These are phyloP conservation scores for Bremia lactucae DNA, from an alignment of 352 stramenopile genomes.

Conservation along the genomic window DNA sequence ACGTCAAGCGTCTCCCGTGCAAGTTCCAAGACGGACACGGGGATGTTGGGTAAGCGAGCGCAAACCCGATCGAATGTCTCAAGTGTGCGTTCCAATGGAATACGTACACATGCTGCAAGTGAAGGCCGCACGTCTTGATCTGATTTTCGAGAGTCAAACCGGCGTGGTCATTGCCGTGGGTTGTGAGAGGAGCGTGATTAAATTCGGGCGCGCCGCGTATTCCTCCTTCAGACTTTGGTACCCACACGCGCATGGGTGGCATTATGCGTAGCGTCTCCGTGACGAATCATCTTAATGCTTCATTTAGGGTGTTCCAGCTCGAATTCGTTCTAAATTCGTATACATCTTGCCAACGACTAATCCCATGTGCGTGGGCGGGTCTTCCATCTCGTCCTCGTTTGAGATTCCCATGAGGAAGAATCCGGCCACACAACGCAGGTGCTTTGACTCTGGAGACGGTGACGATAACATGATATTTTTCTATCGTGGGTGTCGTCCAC, in stretches of 20 bases:
- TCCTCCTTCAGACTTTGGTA: slow-evolving; percentile 33
- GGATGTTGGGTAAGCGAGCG: slow-evolving; percentile 14
- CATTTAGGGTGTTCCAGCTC: slow-evolving; percentile 8
- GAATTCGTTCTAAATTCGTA: slow-evolving; percentile 21
- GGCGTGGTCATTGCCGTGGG: slow-evolving; percentile 27
- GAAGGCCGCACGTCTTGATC: slow-evolving; percentile 29
- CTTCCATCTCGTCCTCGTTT: slow-evolving; percentile 21
- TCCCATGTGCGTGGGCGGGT: slow-evolving; percentile 29
- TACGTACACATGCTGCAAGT: slow-evolving; percentile 49
- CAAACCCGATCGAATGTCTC: slow-evolving; percentile 46
- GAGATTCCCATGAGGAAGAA: slow-evolving; percentile 37
- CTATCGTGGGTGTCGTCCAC: no score
- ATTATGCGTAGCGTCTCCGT: slow-evolving; percentile 61
- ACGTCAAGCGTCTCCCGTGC: slow-evolving; percentile 55
- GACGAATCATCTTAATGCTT: slow-evolving; percentile 41
- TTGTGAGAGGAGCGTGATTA: slow-evolving; percentile 47
- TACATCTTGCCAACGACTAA: slow-evolving; percentile 31
- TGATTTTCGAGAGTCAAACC: slow-evolving; percentile 32
- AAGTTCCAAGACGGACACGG: slow-evolving; percentile 43
- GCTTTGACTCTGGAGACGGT: background rate
- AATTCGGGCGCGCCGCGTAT: slow-evolving; percentile 42
- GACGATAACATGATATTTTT: background rate
- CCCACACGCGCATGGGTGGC: slow-evolving; percentile 48
- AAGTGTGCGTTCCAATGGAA: slow-evolving; percentile 56
- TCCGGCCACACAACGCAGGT: slow-evolving; percentile 24